Evolutionary conservation across 177 flowering plant genomes (phyloP).

Genomic region (Vitis hybrid): DNA sequence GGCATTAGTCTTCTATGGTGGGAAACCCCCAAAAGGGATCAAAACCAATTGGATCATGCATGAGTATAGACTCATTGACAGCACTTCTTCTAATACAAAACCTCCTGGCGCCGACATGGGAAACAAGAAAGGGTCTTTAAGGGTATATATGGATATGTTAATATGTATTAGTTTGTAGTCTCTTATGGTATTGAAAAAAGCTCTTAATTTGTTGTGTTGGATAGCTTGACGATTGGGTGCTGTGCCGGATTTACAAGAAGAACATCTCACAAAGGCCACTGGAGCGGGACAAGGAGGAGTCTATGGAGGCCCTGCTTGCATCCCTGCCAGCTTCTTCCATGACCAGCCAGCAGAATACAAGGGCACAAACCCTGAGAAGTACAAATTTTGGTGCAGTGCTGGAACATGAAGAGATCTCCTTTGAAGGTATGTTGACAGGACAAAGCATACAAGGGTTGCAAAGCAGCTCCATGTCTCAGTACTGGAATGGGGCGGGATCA

Average conservation of each 20-base stretch:
- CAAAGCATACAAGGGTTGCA: conserved; percentile 26
- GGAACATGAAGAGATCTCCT: conserved; percentile 35
- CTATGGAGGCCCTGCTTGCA: conserved; percentile 20
- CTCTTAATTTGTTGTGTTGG: background rate
- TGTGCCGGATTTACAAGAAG: conserved; percentile 49
- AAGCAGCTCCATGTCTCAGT: conserved; percentile 15
- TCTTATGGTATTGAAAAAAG: background rate
- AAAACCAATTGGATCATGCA: conserved; percentile 59
- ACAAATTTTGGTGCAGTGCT: conserved; percentile 22
- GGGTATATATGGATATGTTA: conserved; percentile 19
- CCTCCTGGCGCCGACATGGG: conserved; percentile 12
- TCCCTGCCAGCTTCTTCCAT: conserved; percentile 11
- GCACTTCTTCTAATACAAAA: conserved; percentile 7
- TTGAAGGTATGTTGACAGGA: conserved; percentile 32
- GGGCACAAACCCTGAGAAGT: background rate
- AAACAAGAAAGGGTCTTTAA: conserved; percentile 27
- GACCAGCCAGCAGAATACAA: conserved; percentile 6
- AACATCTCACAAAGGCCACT: conserved; percentile 26
- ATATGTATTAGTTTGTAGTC: background rate
- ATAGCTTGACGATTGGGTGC: conserved; percentile 51
- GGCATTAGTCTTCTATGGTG: conserved; percentile 48
- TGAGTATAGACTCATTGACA: conserved; percentile 32
- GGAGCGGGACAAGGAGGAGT: conserved; percentile 22
- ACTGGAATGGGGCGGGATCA: conserved; percentile 18
- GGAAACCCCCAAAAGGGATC: conserved; percentile 48